Evolutionary conservation across 768 basidiomycete species (phyloP), one percentile per base, ranked within the genome.

Genomic region (Kwoniella europaea): DNA sequence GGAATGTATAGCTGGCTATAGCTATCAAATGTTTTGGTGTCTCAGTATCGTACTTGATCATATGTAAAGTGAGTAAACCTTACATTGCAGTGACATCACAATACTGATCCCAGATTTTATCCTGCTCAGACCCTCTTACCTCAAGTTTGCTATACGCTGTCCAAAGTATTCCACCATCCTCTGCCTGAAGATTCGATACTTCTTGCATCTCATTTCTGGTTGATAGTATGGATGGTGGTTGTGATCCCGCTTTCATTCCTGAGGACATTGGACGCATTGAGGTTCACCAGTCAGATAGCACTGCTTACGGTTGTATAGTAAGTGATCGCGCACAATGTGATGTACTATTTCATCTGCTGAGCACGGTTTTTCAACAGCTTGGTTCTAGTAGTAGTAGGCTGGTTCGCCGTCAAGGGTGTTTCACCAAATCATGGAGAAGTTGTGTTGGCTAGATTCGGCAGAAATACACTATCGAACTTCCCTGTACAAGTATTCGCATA

Each of bases 1-100:
- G 15, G 10, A n/a, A 24, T 24, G 7, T 56, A n/a, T 65, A 81
- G 80, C 60, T 90, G 3, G 96, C 95, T 13, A 94, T 98, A 76
- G 94, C 94, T 10, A 91, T 90, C 82, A 98, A 98, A 82, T 98
- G 96, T 83, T 97, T 97, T 80, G 96, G 96, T 20, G 96, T 98
- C 3, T 93, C 92, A 43, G 90, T 95, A 76, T 94, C 93, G 88
- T 93, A 84, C 57, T 88, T 82, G 2, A 76, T 64, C 67, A 82
- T 83, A 46, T 79, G 82, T 74, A 84, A 84, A 73, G 84, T 84
- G 58, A 67, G 79, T 65, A 43, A 20, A 44, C 2, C 55, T 44
- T 10, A 9, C 24, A 20, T 29, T 3, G 15, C n/a, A 16, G 10
- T 13, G 6, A 15, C 12, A n/a, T 13, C 24, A 16, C 13, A 2